A percentile compares a stretch with the other conserved stretches of the same genome.
These are phyloP conservation scores for Apiospora marii DNA, from an alignment of 2,329 filamentous ascomycete genomes.

Conservation along the genomic window DNA sequence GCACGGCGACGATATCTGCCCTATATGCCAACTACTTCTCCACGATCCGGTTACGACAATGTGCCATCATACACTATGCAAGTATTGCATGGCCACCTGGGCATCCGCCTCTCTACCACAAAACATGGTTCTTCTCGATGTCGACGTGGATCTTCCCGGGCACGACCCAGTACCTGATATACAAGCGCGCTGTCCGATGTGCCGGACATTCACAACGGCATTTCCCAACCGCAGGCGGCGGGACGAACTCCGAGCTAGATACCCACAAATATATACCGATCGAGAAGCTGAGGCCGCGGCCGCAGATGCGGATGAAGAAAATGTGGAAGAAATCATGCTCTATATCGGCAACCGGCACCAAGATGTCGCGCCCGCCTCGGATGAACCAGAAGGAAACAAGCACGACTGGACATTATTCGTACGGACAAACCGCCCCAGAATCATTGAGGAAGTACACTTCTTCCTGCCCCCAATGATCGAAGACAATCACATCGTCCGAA, in stretches of 20 bases:
- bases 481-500: conserved; percentile 43
- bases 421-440: conserved; percentile 48
- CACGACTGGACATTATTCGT: conserved; percentile 57
- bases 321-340: conserved; percentile 49
- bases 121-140: conserved; percentile 44
- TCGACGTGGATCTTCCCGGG: conserved; percentile 44
- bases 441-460: conserved; percentile 53
- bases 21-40: conserved; percentile 53
- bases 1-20: conserved; percentile 51
- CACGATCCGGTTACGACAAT: conserved; percentile 49
- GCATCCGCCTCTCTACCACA: conserved; percentile 47
- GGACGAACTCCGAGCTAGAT: conserved; percentile 41
- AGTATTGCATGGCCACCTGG: conserved; percentile 55
- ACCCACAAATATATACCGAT: conserved; percentile 45
- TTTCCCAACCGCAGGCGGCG: conserved; percentile 37
- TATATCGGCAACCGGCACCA: conserved; percentile 53
- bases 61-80: conserved; percentile 53
- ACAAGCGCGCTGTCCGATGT: conserved; percentile 55
- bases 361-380: conserved; percentile 34
- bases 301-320: conserved; percentile 36
- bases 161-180: conserved; percentile 37
- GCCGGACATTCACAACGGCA: conserved; percentile 48
- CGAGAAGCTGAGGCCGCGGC: conserved; percentile 40
- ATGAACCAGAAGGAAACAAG: conserved; percentile 39
- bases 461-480: conserved; percentile 51